These are phyloP conservation scores for Ceratobasidium sp. DNA, from an alignment of 1,284 basidiomycete genomes.

Conservation along the genomic window DNA sequence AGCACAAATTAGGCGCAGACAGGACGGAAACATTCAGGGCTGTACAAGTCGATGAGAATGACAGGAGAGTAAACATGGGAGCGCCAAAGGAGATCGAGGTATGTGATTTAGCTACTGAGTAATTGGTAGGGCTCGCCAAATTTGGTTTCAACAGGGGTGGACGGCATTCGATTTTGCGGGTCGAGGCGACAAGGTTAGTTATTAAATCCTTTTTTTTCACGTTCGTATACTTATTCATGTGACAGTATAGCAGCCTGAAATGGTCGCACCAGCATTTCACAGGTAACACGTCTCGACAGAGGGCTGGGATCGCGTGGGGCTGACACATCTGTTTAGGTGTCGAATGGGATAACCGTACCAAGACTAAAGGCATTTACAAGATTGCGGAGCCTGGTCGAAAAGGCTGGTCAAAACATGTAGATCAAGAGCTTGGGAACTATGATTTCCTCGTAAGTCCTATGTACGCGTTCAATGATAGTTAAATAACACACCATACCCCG, in stretches of 20 bases:
- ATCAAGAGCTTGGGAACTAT: constrained; percentile 75
- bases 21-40: constrained; percentile 76
- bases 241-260: constrained; percentile 69
- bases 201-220: too few relatives aligned
- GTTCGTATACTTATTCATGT: neutral
- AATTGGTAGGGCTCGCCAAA: neutral
- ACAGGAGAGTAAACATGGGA: constrained; percentile 65
- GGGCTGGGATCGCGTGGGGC: neutral
- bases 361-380: constrained; percentile 67
- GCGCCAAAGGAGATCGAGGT: constrained; percentile 76
- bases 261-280: constrained; percentile 78
- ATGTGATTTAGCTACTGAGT: constrained; percentile 41
- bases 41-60: constrained; percentile 72
- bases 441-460: constrained; percentile 73
- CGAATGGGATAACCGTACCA: constrained; percentile 81
- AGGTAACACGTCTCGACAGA: constrained; percentile 55
- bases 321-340: constrained; percentile 61
- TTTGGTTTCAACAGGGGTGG: constrained; percentile 71
- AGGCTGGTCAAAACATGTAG: constrained; percentile 75
- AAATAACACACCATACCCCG: neutral
- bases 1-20: constrained; percentile 88
- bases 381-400: constrained; percentile 63
- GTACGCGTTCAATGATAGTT: neutral
- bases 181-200: constrained; percentile 69
- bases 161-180: constrained; percentile 85